Base-by-base conservation (phyloP, 1,139 yeast species). In the Geotrichum citri-aurantii region DNA sequence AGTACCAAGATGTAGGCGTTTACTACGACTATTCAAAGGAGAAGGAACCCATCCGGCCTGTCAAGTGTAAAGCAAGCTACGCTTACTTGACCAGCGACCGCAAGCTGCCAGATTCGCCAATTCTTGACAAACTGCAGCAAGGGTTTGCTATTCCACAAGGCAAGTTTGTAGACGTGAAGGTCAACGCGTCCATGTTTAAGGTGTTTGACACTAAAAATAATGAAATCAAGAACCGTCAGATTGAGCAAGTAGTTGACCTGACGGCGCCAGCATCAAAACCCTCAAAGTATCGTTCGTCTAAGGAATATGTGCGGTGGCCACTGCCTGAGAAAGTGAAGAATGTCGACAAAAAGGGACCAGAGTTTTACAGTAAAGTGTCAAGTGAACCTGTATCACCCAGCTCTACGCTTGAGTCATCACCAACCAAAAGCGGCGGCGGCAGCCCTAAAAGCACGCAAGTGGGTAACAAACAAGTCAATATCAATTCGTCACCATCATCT, bases 1-100 rank as follows among this genome's bases (percentile, higher is more conserved):
- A 83, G 65, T 79, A 79, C 68, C 70, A 75, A 21, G 66, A 74
- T 52, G 70, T 79, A 55, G 60, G 50, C 21, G 29, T 44, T 19
- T 50, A 53, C 29, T 59, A 59, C 23, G 61, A 59, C 29, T 59
- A 53, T 40, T 44, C 57, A 1, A 56, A 53, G 33, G 61, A 59
- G 24, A 51, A 49, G 27, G 52, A 56, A 4, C 49, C 23, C 2
- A 48, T 8, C n/a, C 56, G 62, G 2, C 62, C 62, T 2, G 29
- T 31, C 12, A 51, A 52, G 33, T 59, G 62, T 40, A 56, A 59
- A 40, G 23, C 40, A 19, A 52, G 42, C 24, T 59, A 59, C 52
- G 44, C 62, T 5, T 52, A 55, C 21, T 31, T 59, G 14, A 51
- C 50, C 11, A 50, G 46, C 21, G 51, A 19, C 8, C 52, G 52